These are phyloP conservation scores for Carex parvula DNA, from an alignment of 176 grass and related monocot species.

Conservation along the genomic window DNA sequence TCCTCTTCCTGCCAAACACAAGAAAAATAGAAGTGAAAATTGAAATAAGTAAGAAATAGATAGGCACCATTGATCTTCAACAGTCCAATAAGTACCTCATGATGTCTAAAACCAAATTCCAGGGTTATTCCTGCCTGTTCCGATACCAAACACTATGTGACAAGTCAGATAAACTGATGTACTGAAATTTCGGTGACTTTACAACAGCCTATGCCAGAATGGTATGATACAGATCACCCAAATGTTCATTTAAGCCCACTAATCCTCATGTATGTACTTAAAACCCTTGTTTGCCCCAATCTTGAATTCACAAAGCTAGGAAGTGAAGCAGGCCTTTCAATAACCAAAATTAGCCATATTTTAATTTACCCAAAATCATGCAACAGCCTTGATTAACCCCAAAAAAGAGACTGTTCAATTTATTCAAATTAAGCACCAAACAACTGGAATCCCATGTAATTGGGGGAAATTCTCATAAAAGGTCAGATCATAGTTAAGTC, in stretches of 20 bases:
- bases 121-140: background rate
- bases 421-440: background rate
- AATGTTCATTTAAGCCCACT: background rate
- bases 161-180: background rate
- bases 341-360: background rate
- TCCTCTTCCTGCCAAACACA: conserved; percentile 55
- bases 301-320: background rate
- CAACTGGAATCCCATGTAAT: background rate
- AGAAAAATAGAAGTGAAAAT: background rate
- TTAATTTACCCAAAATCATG: background rate
- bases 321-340: background rate
- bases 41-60: background rate
- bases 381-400: background rate
- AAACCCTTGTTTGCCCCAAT: background rate
- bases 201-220: background rate
- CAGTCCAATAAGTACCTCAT: background rate
- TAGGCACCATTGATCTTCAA: background rate
- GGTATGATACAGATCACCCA: background rate
- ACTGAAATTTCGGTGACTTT: background rate
- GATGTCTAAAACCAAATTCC: background rate
- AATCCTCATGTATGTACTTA: background rate
- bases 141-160: background rate
- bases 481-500: background rate
- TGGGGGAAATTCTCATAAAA: background rate
- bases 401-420: background rate